Evolutionary conservation across 1,284 basidiomycete genomes (phyloP).

Genomic region (Dichomitus squalens): DNA sequence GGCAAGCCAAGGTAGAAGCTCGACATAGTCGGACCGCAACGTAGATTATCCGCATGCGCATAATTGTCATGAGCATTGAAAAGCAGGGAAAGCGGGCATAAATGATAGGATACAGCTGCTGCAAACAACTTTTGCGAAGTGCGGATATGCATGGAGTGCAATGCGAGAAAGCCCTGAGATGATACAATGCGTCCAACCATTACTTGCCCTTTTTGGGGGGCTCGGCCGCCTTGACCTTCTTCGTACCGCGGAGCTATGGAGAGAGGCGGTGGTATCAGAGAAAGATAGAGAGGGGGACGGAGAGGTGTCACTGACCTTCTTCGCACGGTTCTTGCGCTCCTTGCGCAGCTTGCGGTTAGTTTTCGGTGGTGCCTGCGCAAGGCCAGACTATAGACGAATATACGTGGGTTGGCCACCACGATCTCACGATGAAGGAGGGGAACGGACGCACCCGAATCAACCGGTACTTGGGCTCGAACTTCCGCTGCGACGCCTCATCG

Average conservation of each 20-base stretch:
- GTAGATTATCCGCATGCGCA: slow-evolving; percentile 41
- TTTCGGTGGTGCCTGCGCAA: slow-evolving; percentile 86
- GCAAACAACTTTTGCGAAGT: slow-evolving; percentile 36
- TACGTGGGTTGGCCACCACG: not conserved
- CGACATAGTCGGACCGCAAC: not conserved
- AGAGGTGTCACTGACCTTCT: slow-evolving; percentile 73
- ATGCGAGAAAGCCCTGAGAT: slow-evolving; percentile 30
- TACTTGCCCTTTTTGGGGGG: slow-evolving; percentile 88
- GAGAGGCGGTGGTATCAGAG: not conserved
- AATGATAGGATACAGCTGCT: slow-evolving; percentile 43
- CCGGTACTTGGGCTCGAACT: slow-evolving; percentile 97
- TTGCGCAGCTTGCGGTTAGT: slow-evolving; percentile 98
- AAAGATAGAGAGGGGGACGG: not conserved
- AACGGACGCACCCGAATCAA: slow-evolving; percentile 82
- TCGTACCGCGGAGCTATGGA: slow-evolving; percentile 82
- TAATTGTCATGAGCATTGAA: slow-evolving; percentile 44
- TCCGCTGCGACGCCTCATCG: slow-evolving; percentile 91
- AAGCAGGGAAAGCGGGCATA: slow-evolving; percentile 39
- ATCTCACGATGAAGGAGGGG: not conserved
- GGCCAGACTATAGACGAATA: slow-evolving; percentile 66
- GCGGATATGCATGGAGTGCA: slow-evolving; percentile 41
- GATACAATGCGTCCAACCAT: slow-evolving; percentile 35
- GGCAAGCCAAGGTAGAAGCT: not conserved
- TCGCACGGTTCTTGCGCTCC: slow-evolving; percentile 99
- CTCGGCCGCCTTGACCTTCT: slow-evolving; percentile 92